Evolutionary conservation across 2,329 filamentous ascomycete genomes (phyloP).

Genomic region (Hirsutella thompsonii): DNA sequence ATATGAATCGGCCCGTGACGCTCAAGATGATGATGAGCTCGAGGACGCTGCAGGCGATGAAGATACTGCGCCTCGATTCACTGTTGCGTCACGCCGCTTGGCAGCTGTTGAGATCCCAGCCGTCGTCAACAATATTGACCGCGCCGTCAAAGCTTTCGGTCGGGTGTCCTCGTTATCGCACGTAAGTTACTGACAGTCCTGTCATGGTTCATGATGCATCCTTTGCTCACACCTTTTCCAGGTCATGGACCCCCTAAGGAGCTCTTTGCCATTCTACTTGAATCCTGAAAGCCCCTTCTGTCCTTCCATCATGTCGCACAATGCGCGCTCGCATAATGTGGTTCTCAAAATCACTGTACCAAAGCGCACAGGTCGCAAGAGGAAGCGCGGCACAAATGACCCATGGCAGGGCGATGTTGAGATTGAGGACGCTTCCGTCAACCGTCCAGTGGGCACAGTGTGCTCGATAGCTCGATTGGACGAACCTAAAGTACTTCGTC

Average conservation of each 20-base stretch:
- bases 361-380: constrained; percentile 72
- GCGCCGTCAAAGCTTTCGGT: constrained; percentile 28
- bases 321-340: constrained; percentile 66
- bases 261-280: constrained; percentile 56
- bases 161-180: constrained; percentile 23
- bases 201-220: neutral
- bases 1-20: neutral
- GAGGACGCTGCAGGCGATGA: constrained; percentile 1
- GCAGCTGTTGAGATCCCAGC: constrained; percentile 30
- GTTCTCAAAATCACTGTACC: constrained; percentile 80
- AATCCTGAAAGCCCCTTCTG: constrained; percentile 69
- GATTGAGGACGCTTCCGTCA: constrained; percentile 12
- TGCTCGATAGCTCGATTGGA: constrained; percentile 35
- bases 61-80: constrained; percentile 19
- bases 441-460: constrained; percentile 13
- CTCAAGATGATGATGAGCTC: neutral
- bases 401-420: constrained; percentile 42
- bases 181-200: constrained; percentile 14
- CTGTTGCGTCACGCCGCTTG: constrained; percentile 20
- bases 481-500: constrained; percentile 40
- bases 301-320: constrained; percentile 65
- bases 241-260: constrained; percentile 34
- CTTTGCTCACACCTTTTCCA: constrained; percentile 10
- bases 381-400: constrained; percentile 63
- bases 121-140: constrained; percentile 28